Evolutionary conservation across 1,139 yeast genomes (phyloP).

Genomic region (Sugiyamaella castrensis): DNA sequence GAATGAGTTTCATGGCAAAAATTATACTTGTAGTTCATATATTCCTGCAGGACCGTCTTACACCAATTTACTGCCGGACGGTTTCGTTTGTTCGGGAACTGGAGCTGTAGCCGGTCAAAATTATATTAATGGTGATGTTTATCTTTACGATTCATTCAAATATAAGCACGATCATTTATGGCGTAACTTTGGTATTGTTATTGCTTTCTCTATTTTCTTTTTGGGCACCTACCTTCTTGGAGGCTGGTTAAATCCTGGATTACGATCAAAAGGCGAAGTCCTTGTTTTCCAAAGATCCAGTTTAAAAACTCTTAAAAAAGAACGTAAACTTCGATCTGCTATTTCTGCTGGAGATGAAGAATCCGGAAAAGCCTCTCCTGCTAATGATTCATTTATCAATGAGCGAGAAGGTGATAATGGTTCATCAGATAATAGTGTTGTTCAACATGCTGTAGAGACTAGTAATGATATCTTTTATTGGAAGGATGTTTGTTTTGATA

Average conservation of each 20-base stretch:
- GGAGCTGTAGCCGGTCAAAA: constrained; percentile 60
- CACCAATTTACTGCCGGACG: constrained; percentile 37
- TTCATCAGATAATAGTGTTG: constrained; percentile 20
- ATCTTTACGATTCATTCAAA: constrained; percentile 45
- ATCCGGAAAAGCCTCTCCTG: constrained; percentile 13
- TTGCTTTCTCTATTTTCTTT: constrained; percentile 57
- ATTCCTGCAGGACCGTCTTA: constrained; percentile 55
- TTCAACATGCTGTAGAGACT: constrained; percentile 24
- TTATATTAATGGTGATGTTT: constrained; percentile 57
- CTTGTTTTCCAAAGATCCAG: constrained; percentile 58
- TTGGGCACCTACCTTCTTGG: constrained; percentile 53
- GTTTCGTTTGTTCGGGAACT: constrained; percentile 55
- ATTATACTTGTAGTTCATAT: constrained; percentile 44
- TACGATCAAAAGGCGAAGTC: constrained; percentile 81
- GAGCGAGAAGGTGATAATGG: constrained; percentile 24
- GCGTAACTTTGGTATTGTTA: constrained; percentile 76
- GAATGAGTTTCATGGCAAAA: constrained; percentile 53
- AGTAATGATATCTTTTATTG: constrained; percentile 63
- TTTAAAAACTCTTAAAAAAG: constrained; percentile 36
- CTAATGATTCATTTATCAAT: constrained; percentile 22
- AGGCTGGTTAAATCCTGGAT: constrained; percentile 67
- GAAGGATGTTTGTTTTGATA: constrained; percentile 74
- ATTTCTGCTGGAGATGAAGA: constrained; percentile 34
- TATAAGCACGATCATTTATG: constrained; percentile 64
- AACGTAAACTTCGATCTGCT: constrained; percentile 22